Conservation (phyloP, 2,329 filamentous ascomycete genomes). For the Botryosphaeria agaves region DNA sequence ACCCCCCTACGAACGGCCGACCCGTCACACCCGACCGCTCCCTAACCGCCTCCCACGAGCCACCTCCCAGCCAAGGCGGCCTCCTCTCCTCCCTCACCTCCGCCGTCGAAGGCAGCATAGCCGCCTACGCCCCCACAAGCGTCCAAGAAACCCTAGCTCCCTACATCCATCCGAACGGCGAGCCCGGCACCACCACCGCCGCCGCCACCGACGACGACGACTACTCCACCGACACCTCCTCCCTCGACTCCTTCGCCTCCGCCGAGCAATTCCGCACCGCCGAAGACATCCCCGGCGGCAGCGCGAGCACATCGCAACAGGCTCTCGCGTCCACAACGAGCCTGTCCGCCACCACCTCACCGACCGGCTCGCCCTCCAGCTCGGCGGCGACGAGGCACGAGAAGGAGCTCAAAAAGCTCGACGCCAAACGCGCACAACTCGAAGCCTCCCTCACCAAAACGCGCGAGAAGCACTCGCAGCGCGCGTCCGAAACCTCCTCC, state of each 20-base stretch:
- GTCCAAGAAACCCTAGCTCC: slow-evolving; percentile 11
- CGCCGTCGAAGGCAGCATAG: slow-evolving; percentile 13
- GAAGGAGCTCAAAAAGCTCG: slow-evolving; percentile 47
- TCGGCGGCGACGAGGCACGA: slow-evolving; percentile 25
- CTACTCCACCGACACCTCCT: slow-evolving; percentile 10
- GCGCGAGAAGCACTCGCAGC: slow-evolving; percentile 23
- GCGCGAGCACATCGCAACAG: not conserved
- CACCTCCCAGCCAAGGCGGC: slow-evolving; percentile 6
- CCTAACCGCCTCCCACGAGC: not conserved
- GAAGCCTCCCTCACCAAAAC: slow-evolving; percentile 44
- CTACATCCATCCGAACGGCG: slow-evolving; percentile 5
- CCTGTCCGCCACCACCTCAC: slow-evolving; percentile 1
- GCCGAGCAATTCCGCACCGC: slow-evolving; percentile 23
- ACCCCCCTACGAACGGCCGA: slow-evolving; percentile 1
- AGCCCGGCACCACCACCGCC: too few species aligned
- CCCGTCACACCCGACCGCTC: not conserved
- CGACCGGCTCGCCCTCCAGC: slow-evolving; percentile 5
- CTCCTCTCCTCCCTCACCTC: slow-evolving; percentile 12
- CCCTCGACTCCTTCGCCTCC: slow-evolving; percentile 20
- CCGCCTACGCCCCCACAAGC: slow-evolving; percentile 15
- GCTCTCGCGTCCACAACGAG: not conserved
- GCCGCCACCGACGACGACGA: slow-evolving; percentile 2
- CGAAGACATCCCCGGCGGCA: slow-evolving; percentile 8
- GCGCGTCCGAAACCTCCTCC: slow-evolving; percentile 34
- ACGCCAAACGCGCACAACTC: slow-evolving; percentile 41